Evolutionary conservation across 1,139 yeast genomes (phyloP), one percentile per base, ranked within the genome.

Genomic region (Sugiyamaella japonica): DNA sequence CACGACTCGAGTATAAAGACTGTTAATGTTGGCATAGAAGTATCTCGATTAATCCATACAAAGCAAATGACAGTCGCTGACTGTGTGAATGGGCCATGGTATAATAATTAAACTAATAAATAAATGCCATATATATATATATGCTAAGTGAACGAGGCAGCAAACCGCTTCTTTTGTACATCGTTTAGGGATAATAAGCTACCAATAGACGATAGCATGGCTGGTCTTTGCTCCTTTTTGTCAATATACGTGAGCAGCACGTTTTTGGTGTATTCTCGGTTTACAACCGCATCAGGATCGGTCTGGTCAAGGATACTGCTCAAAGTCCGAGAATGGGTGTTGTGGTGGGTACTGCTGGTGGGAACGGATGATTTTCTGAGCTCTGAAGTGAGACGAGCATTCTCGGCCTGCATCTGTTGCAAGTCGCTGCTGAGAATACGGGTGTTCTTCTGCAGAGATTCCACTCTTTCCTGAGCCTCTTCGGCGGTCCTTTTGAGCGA

Each of bases 161-260:
- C 67, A 34, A 91, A 76, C 64, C 89, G 80, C 62, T 78, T 80
- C 68, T 87, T 95, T 60, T 93, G 98, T 7, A 78, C 81, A 50
- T 78, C 80, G 50, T 78, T 80, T 65, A 93, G 75, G 55, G 84
- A 82, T 58, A 93, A 77, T 49, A 93, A 72, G 57, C 89, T 84
- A 53, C 91, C 81, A 31, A 93, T 77, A 5, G 93, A 98, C 0
- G 98, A 97, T 40, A 93, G 73, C 50, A 93, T 76, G 68, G 85
- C 89, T 36, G 79, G 83, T 53, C 98, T 77, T 70, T 91, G 97
- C n/a, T 91, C 98, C 64, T 80, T 87, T 66, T 89, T 96, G 66
- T 91, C 97, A 59, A 93, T 72, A 68, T 86, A 93, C 1, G 97
- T 97, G 7, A 93, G 73, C 16, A 93, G 71, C 1, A 93, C 97